Evolutionary conservation across 2,329 filamentous ascomycete genomes (phyloP).

Genomic region (Ceratocystis albifundus): DNA sequence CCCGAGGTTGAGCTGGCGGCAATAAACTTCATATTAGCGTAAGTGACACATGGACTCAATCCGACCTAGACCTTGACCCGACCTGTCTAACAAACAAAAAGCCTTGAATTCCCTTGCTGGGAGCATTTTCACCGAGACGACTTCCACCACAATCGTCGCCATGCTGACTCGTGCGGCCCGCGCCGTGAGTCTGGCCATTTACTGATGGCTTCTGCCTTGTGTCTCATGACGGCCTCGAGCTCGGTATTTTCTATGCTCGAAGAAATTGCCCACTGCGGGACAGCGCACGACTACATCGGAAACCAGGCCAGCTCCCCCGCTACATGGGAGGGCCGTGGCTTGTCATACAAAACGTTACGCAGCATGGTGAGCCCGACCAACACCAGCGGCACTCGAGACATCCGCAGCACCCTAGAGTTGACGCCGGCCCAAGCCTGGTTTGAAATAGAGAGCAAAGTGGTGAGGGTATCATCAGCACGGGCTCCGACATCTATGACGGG

Average conservation of each 20-base stretch:
- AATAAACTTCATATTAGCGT: constrained; percentile 23
- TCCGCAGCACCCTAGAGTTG: constrained; percentile 15
- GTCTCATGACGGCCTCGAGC: constrained; percentile 14
- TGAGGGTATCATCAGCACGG: not conserved
- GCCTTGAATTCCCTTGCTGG: constrained; percentile 18
- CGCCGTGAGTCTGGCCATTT: constrained; percentile 21
- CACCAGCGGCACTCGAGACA: not conserved
- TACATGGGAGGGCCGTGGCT: constrained; percentile 20
- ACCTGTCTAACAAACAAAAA: constrained; percentile 10
- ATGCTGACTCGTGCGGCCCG: not conserved
- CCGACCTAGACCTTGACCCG: not conserved
- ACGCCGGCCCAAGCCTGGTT: constrained; percentile 23
- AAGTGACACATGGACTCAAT: not conserved
- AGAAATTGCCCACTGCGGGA: constrained; percentile 15
- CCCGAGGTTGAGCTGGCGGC: constrained; percentile 18
- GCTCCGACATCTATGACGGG: not conserved
- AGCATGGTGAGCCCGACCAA: constrained; percentile 13
- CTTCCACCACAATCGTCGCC: constrained; percentile 10
- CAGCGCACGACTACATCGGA: constrained; percentile 10
- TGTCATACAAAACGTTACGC: constrained; percentile 18
- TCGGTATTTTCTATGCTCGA: constrained; percentile 18
- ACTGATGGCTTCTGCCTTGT: constrained; percentile 21
- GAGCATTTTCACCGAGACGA: constrained; percentile 21
- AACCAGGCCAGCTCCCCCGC: constrained; percentile 7
- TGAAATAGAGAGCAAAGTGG: constrained; percentile 16